Percentiles rank a stretch among this genome's conserved stretches.
Conservation (phyloP, 208 protist species). For the Wallacemonas sp. region DNA sequence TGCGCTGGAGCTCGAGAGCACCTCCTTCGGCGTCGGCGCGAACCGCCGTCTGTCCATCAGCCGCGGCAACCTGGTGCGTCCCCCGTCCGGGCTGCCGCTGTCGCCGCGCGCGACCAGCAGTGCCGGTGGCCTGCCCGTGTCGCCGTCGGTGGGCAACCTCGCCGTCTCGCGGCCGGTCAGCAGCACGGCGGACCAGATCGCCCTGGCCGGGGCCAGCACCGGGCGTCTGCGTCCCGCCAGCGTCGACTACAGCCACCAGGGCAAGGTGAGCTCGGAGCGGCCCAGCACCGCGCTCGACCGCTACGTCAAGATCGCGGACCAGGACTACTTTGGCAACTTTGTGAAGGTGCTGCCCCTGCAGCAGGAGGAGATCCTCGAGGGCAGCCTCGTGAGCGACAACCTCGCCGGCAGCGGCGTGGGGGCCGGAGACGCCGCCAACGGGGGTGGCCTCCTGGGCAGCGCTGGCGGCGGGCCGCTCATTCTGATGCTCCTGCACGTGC, state of each 20-base stretch:
- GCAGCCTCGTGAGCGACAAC: slow-evolving; percentile 26
- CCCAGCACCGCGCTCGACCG: slow-evolving; percentile 80
- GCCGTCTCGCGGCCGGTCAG: slow-evolving; percentile 12
- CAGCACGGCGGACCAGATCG: slow-evolving; percentile 36
- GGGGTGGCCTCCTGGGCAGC: slow-evolving; percentile 16
- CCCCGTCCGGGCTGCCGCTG: slow-evolving; percentile 33
- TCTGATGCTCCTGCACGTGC: slow-evolving; percentile 80
- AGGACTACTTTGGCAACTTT: slow-evolving; percentile 83
- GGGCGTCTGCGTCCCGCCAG: slow-evolving; percentile 49
- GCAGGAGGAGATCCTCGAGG: slow-evolving; percentile 54
- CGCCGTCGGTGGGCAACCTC: not conserved
- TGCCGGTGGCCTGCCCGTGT: slow-evolving; percentile 9
- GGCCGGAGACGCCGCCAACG: too few species aligned
- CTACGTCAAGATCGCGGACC: slow-evolving; percentile 87
- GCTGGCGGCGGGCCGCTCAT: slow-evolving; percentile 41
- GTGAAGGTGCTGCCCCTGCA: slow-evolving; percentile 70
- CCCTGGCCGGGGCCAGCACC: slow-evolving; percentile 7
- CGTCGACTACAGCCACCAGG: slow-evolving; percentile 74
- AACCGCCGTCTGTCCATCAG: slow-evolving; percentile 38
- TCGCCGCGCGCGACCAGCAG: slow-evolving; percentile 26
- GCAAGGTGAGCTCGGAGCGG: slow-evolving; percentile 58
- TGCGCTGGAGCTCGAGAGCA: slow-evolving; percentile 22
- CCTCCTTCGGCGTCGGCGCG: slow-evolving; percentile 19
- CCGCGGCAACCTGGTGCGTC: slow-evolving; percentile 47
- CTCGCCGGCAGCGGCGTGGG: slow-evolving; percentile 3